A percentile compares a stretch with the other conserved stretches of the same genome.
phyloP scores from a whole-genome alignment of 2,329 filamentous ascomycete genomes.

The Colletotrichum orchidophilum region DNA sequence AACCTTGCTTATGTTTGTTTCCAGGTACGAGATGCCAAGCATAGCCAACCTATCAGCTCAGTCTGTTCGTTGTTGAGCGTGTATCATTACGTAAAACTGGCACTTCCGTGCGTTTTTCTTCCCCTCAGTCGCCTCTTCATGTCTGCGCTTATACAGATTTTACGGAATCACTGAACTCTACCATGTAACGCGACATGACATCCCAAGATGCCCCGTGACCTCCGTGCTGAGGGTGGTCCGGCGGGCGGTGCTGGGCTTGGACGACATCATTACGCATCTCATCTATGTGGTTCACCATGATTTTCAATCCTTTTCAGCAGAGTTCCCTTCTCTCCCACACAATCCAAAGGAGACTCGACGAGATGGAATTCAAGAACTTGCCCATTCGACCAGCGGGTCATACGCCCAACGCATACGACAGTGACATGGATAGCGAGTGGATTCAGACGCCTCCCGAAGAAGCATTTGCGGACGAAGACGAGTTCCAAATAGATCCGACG shows the following conservation, averaged over 20 bases:
- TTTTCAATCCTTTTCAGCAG: neutral
- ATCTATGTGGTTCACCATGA: neutral
- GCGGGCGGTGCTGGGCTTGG: neutral
- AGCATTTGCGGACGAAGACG: neutral
- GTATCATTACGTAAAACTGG: constrained; percentile 32
- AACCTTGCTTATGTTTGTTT: constrained; percentile 19
- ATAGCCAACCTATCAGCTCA: constrained; percentile 10
- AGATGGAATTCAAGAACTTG: constrained; percentile 8
- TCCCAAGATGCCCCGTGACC: constrained; percentile 15
- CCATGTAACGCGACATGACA: neutral
- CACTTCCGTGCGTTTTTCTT: constrained; percentile 25
- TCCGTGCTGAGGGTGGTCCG: neutral
- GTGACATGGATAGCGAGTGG: constrained; percentile 23
- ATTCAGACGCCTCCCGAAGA: constrained; percentile 16
- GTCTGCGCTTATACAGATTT: neutral
- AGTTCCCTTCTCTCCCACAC: neutral
- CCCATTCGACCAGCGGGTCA: neutral
- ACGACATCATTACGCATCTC: neutral
- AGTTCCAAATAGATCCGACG: constrained; percentile 16
- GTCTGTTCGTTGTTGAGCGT: constrained; percentile 6
- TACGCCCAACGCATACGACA: neutral
- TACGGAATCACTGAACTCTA: constrained; percentile 15
- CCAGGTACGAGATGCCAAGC: constrained; percentile 31
- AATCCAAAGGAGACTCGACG: neutral
- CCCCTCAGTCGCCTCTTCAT: constrained; percentile 7